Conservation (phyloP, 805 yeast species). For the Yamadazyma philogaea region DNA sequence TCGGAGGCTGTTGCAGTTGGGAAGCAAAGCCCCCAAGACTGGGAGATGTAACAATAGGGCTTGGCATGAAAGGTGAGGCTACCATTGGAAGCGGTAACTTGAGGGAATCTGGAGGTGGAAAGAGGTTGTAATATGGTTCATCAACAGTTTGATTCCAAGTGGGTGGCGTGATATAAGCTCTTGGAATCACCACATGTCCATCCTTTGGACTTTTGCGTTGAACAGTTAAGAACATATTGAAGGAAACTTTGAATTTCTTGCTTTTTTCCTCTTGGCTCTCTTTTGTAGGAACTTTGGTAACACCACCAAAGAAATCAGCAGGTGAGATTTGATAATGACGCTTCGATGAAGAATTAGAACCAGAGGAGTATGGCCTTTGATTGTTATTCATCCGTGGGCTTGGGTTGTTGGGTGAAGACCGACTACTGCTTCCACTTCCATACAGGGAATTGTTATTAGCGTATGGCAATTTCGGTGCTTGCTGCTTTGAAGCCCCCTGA, state of each 20-base stretch:
- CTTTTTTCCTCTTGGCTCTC: slow-evolving; percentile 33
- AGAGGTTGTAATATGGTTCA: slow-evolving; percentile 51
- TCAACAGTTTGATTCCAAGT: slow-evolving; percentile 67
- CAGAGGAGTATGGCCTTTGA: slow-evolving; percentile 30
- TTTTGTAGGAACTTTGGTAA: slow-evolving; percentile 35
- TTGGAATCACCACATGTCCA: slow-evolving; percentile 43
- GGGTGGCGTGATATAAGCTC: slow-evolving; percentile 70
- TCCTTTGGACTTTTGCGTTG: slow-evolving; percentile 26
- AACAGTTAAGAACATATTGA: slow-evolving; percentile 53
- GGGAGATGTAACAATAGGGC: slow-evolving; percentile 29
- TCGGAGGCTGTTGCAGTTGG: slow-evolving; percentile 1
- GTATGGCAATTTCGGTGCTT: slow-evolving; percentile 7
- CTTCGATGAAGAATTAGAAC: slow-evolving; percentile 21
- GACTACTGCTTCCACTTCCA: slow-evolving; percentile 10
- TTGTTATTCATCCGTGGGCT: slow-evolving; percentile 31
- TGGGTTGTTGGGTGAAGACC: slow-evolving; percentile 24
- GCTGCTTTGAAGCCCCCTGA: slow-evolving; percentile 22
- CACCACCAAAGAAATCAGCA: slow-evolving; percentile 42
- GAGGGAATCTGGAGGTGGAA: slow-evolving; percentile 38
- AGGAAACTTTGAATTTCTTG: slow-evolving; percentile 40
- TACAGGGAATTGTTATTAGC: slow-evolving; percentile 6
- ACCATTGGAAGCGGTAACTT: slow-evolving; percentile 15
- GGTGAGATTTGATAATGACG: slow-evolving; percentile 39
- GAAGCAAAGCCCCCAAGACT: slow-evolving; percentile 5
- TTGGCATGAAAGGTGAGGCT: slow-evolving; percentile 28